Conservation (phyloP, 768 basidiomycete species). For the Tulasnella sp. region DNA sequence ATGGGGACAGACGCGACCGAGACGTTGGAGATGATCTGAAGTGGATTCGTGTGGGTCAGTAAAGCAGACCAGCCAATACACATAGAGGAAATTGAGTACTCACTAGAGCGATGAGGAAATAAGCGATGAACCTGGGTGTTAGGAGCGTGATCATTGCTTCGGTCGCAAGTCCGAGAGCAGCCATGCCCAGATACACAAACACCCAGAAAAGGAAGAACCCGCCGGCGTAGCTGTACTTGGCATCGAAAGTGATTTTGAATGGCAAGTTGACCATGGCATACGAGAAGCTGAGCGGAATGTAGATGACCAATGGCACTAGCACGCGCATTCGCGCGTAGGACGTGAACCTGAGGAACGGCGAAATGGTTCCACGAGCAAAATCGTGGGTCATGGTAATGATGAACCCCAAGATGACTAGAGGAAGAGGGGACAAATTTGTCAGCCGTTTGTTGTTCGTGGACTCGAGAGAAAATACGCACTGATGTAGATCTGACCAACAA, state of each 20-base stretch:
- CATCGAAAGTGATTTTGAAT: conserved; percentile 44
- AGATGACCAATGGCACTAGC: conserved; percentile 39
- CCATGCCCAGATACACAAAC: conserved; percentile 39
- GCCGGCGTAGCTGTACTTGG: conserved; percentile 38
- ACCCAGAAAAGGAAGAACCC: conserved; percentile 43
- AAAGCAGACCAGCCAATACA: conserved; percentile 30
- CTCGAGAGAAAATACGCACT: conserved; percentile 32
- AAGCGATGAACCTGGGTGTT: conserved; percentile 39
- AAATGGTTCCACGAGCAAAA: conserved; percentile 37
- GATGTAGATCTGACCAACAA: conserved; percentile 37
- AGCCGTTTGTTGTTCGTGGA: background rate
- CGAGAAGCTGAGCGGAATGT: conserved; percentile 43
- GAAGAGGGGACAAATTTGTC: no score
- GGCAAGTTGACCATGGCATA: conserved; percentile 46
- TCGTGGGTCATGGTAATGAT: conserved; percentile 37
- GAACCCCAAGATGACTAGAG: conserved; percentile 17
- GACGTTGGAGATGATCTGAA: conserved; percentile 55
- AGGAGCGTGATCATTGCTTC: conserved; percentile 41
- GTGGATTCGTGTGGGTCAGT: conserved; percentile 10
- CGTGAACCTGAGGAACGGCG: conserved; percentile 41
- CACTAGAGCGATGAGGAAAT: conserved; percentile 37
- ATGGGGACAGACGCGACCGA: conserved; percentile 51
- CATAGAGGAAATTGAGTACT: background rate
- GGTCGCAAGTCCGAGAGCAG: conserved; percentile 37
- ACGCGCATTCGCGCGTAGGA: conserved; percentile 42